Percentiles rank a stretch among this genome's conserved stretches.
Evolutionary conservation across 805 yeast genomes (phyloP).

Genomic region (Zygosaccharomyces kombuchaensis): DNA sequence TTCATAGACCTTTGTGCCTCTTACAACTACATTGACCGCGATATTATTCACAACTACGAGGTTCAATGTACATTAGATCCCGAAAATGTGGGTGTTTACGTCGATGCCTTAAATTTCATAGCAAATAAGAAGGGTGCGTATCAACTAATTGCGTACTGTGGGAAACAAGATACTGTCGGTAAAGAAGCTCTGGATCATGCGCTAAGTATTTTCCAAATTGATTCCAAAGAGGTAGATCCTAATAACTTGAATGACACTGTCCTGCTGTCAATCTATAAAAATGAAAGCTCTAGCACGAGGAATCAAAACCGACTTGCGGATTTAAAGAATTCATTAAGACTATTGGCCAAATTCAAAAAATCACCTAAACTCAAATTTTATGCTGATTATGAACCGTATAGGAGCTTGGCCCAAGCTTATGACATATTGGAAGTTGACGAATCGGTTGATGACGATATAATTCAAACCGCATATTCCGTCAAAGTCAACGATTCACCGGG

Average conservation of each 20-base stretch:
- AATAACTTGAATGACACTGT: constrained; percentile 27
- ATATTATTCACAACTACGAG: constrained; percentile 46
- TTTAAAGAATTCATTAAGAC: constrained; percentile 39
- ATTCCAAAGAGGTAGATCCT: constrained; percentile 25
- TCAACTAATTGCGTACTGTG: constrained; percentile 44
- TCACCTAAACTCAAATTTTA: constrained; percentile 37
- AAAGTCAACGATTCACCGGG: constrained; percentile 51
- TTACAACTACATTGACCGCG: constrained; percentile 46
- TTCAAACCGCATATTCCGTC: constrained; percentile 69
- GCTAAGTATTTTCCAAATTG: constrained; percentile 34
- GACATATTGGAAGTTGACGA: constrained; percentile 46
- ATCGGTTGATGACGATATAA: constrained; percentile 61
- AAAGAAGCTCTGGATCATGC: constrained; percentile 44
- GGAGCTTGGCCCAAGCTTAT: constrained; percentile 47
- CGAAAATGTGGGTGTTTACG: constrained; percentile 44
- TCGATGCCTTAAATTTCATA: constrained; percentile 52
- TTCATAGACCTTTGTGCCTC: constrained; percentile 47
- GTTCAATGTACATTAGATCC: constrained; percentile 42
- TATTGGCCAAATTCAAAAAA: constrained; percentile 38
- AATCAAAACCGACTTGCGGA: constrained; percentile 19
- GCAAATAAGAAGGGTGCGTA: constrained; percentile 47
- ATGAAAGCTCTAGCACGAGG: constrained; percentile 20
- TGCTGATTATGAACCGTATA: constrained; percentile 44
- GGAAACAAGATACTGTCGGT: constrained; percentile 51
- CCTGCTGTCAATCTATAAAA: constrained; percentile 34